A percentile compares a stretch with the other conserved stretches of the same genome.
phyloP scores from a whole-genome alignment of 768 basidiomycete species.

The Leccinellum albellum region DNA sequence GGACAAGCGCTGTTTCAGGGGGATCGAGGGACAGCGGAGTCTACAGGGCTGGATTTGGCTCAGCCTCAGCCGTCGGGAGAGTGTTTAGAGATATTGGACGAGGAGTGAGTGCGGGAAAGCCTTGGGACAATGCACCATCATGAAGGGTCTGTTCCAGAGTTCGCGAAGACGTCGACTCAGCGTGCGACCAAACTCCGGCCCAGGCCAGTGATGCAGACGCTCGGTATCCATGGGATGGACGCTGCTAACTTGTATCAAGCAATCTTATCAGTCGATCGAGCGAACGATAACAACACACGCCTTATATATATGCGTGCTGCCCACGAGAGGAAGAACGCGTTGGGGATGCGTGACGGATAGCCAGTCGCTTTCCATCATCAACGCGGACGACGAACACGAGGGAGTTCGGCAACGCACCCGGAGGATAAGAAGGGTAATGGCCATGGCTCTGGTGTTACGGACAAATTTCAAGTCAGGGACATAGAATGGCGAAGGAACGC shows the following conservation, averaged over 20 bases:
- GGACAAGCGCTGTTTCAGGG: not conserved
- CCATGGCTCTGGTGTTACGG: not conserved
- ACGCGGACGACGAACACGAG: not conserved
- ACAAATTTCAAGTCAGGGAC: not conserved
- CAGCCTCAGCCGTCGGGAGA: not conserved
- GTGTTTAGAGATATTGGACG: not conserved
- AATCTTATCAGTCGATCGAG: not conserved
- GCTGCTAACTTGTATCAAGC: not conserved
- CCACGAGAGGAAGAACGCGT: not conserved
- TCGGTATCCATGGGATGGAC: not conserved
- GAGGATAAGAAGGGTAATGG: not conserved
- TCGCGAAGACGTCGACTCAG: not conserved
- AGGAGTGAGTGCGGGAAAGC: not conserved
- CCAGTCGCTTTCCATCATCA: not conserved
- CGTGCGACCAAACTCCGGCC: not conserved
- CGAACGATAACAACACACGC: not conserved
- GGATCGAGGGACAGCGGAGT: too few relatives aligned
- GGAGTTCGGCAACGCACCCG: not conserved
- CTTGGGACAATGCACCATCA: not conserved
- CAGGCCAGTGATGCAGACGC: not conserved
- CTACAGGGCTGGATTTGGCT: not conserved
- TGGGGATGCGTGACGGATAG: not conserved
- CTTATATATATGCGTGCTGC: not conserved
- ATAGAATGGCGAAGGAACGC: slow-evolving; percentile 3
- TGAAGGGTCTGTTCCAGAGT: not conserved